phyloP scores from a whole-genome alignment of 2,329 filamentous ascomycete species.

The Aspergillus ochraceoroseus region DNA sequence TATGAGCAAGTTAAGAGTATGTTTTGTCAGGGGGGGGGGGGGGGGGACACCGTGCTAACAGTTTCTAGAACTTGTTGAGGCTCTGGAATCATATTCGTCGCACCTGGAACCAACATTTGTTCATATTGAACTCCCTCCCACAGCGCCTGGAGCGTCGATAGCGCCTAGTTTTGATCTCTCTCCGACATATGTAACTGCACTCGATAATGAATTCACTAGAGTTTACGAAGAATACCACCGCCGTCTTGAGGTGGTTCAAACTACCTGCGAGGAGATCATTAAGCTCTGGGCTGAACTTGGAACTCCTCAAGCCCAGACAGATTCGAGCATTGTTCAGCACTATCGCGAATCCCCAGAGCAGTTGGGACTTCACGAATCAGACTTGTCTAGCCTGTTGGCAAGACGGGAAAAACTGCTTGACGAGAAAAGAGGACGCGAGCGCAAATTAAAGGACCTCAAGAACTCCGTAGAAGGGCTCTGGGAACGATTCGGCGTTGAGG shows the following conservation, averaged over 20 bases:
- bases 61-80: conserved; percentile 76
- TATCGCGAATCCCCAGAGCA: conserved; percentile 90
- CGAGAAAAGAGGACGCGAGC: conserved; percentile 83
- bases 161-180: conserved; percentile 89
- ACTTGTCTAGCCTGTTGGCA: conserved; percentile 65
- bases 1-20: conserved; percentile 93
- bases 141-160: conserved; percentile 67
- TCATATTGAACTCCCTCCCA: conserved; percentile 77
- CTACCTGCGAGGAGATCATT: conserved; percentile 77
- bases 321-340: conserved; percentile 77
- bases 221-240: conserved; percentile 96
- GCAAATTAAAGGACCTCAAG: conserved; percentile 69
- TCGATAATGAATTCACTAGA: conserved; percentile 86
- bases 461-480: conserved; percentile 77
- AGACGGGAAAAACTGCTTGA: conserved; percentile 79
- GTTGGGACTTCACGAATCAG: conserved; percentile 83
- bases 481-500: conserved; percentile 80
- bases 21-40: conserved; percentile 28
- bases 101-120: conserved; percentile 90
- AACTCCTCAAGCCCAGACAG: conserved; percentile 87
- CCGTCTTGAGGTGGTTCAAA: conserved; percentile 69
- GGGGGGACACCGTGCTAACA: conserved; percentile 22
- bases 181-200: conserved; percentile 73
- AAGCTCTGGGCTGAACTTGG: conserved; percentile 94
- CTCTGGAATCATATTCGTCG: conserved; percentile 91